phyloP scores from a whole-genome alignment of 2,329 filamentous ascomycete genomes.

The Aspergillus unguis region DNA sequence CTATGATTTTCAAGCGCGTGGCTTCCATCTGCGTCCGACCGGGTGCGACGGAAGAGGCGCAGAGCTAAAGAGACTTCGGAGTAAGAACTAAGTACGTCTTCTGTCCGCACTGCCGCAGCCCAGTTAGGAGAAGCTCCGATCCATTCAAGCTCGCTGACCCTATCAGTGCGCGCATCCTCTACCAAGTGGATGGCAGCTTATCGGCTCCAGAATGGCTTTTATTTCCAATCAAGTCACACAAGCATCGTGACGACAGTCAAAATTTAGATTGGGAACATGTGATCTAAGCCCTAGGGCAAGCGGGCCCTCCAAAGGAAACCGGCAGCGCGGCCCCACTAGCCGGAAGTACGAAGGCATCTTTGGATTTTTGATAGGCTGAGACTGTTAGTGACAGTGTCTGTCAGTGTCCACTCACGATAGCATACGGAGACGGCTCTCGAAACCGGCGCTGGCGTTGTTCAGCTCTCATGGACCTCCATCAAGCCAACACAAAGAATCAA shows the following conservation, averaged over 20 bases:
- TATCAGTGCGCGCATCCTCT: no score
- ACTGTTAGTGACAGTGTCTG: background rate
- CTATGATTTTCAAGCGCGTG: background rate
- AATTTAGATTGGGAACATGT: conserved; percentile 20
- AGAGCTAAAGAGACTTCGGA: background rate
- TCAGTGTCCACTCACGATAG: background rate
- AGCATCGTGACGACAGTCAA: conserved; percentile 4
- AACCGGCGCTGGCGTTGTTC: no score
- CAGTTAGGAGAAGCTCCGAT: no score
- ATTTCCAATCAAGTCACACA: no score
- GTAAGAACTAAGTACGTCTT: no score
- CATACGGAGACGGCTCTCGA: no score
- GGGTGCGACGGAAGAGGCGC: conserved; percentile 6
- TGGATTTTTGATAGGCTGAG: background rate
- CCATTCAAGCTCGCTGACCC: no score
- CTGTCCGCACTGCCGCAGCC: no score
- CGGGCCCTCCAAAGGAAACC: conserved; percentile 7
- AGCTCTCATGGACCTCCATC: no score
- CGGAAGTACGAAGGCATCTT: background rate
- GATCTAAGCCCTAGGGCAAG: conserved; percentile 20
- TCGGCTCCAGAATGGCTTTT: no score
- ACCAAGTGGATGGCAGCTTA: no score
- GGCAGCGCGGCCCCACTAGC: conserved; percentile 9
- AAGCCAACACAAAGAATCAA: conserved; percentile 3
- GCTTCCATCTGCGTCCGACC: background rate